A percentile compares a stretch with the other conserved stretches of the same genome.
Evolutionary conservation across 2,329 filamentous ascomycete species (phyloP).

Genomic region (Sphaerostilbella broomeana): DNA sequence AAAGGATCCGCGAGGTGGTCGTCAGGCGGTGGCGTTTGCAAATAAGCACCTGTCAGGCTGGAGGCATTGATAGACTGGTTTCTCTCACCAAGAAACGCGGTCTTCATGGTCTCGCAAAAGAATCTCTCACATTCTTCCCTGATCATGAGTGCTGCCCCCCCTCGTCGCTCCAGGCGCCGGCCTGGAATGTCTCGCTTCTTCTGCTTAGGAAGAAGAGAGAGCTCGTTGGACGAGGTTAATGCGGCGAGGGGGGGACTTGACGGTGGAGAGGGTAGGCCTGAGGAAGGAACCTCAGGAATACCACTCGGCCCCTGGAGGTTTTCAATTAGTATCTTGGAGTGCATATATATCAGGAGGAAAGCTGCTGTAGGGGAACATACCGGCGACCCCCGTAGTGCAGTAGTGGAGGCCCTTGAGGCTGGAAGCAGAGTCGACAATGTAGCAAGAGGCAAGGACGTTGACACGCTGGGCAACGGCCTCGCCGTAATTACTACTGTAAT

Average conservation of each 20-base stretch:
- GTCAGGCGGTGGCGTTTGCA: constrained; percentile 50
- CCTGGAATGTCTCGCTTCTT: constrained; percentile 38
- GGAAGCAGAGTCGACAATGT: constrained; percentile 69
- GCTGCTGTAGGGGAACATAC: constrained; percentile 37
- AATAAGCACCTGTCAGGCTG: constrained; percentile 71
- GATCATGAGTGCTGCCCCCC: constrained; percentile 94
- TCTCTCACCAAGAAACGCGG: constrained; percentile 96
- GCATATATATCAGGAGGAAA: no score
- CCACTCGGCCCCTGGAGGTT: constrained; percentile 80
- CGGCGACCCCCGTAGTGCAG: constrained; percentile 85
- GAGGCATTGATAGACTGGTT: constrained; percentile 69
- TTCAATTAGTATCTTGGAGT: no score
- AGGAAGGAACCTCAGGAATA: constrained; percentile 87
- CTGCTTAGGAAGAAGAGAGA: constrained; percentile 56
- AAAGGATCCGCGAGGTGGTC: constrained; percentile 35
- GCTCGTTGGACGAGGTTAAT: constrained; percentile 61
- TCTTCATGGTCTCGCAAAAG: constrained; percentile 93
- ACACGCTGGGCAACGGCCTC: constrained; percentile 56
- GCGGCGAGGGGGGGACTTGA: constrained; percentile 85
- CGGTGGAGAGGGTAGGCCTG: constrained; percentile 77
- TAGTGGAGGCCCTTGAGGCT: constrained; percentile 82
- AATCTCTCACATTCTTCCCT: constrained; percentile 99
- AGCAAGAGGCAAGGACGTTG: constrained; percentile 87
- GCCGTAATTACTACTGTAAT: constrained; percentile 72
- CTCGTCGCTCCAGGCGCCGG: constrained; percentile 50